These are phyloP conservation scores for Candida maltosa DNA, from an alignment of 805 yeast genomes.

Conservation along the genomic window DNA sequence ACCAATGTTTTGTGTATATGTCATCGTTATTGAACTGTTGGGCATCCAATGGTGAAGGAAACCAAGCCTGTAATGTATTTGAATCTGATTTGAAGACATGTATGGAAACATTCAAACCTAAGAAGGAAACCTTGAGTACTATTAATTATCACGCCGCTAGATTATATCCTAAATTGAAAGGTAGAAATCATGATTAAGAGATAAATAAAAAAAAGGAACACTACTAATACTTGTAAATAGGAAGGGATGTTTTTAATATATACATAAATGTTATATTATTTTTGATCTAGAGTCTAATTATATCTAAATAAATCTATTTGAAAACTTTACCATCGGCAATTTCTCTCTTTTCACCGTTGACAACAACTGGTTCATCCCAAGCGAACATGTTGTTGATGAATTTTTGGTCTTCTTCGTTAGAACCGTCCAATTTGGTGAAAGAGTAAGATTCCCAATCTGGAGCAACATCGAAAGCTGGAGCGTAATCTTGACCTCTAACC, in stretches of 20 bases:
- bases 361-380: slow-evolving; percentile 91
- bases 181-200: slow-evolving; percentile 16
- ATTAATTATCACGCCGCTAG: slow-evolving; percentile 56
- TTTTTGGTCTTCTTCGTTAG: slow-evolving; percentile 72
- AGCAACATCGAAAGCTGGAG: slow-evolving; percentile 95
- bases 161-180: slow-evolving; percentile 53
- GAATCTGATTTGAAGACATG: slow-evolving; percentile 73
- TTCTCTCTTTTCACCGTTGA: slow-evolving; percentile 78
- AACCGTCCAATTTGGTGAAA: slow-evolving; percentile 78
- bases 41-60: slow-evolving; percentile 92
- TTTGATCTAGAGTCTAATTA: too few relatives aligned
- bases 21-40: slow-evolving; percentile 87
- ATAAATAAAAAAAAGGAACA: too few relatives aligned
- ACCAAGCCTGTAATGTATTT: slow-evolving; percentile 58
- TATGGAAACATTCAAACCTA: slow-evolving; percentile 49
- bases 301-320: slow-evolving; percentile 56
- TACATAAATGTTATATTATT: too few relatives aligned
- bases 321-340: slow-evolving; percentile 97
- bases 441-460: slow-evolving; percentile 98
- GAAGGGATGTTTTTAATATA: too few relatives aligned
- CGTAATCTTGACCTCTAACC: slow-evolving; percentile 89
- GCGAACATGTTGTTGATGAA: slow-evolving; percentile 92
- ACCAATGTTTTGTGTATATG: slow-evolving; percentile 78
- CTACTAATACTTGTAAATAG: too few relatives aligned
- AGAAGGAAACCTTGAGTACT: slow-evolving; percentile 41